A percentile compares a stretch with the other conserved stretches of the same genome.
These are phyloP conservation scores for Geosmithia flava DNA, from an alignment of 2,329 filamentous ascomycete species.

Conservation along the genomic window DNA sequence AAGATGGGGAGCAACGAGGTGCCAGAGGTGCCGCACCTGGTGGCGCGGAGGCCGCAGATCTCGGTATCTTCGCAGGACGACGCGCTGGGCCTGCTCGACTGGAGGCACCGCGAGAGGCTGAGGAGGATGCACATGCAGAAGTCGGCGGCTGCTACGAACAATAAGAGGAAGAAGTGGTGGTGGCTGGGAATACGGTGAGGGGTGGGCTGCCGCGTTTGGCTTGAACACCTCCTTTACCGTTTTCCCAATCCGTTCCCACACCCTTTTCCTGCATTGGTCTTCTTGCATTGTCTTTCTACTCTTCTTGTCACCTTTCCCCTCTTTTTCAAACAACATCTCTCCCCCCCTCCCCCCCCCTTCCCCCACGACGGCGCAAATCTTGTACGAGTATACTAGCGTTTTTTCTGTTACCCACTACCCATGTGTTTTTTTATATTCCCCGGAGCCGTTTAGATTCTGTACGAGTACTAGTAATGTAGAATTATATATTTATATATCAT, in stretches of 20 bases:
- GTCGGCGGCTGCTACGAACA: slow-evolving; percentile 12
- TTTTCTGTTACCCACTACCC: not conserved
- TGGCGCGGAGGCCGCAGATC: slow-evolving; percentile 11
- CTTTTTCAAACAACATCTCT: not conserved
- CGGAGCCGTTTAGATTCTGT: not conserved
- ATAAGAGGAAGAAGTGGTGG: slow-evolving; percentile 20
- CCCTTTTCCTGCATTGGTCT: not conserved
- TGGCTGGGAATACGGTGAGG: slow-evolving; percentile 2
- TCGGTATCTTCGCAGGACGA: slow-evolving; percentile 16
- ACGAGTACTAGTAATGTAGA: too few relatives aligned
- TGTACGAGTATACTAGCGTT: not conserved
- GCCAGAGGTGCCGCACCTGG: slow-evolving; percentile 24
- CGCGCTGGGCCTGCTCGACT: slow-evolving; percentile 37
- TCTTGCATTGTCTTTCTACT: not conserved
- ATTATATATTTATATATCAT: too few relatives aligned
- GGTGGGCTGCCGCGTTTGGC: too few relatives aligned
- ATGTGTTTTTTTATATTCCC: not conserved
- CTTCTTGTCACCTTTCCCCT: not conserved
- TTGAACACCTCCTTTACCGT: too few relatives aligned
- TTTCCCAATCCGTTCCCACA: not conserved
- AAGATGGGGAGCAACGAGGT: slow-evolving; percentile 56
- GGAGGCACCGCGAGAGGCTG: slow-evolving; percentile 41
- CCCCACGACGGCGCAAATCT: not conserved
- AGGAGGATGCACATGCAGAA: slow-evolving; percentile 38
- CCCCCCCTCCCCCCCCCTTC: too few relatives aligned